Percentiles rank a stretch among this genome's conserved stretches.
Conservation (phyloP, 495 filamentous ascomycete species). For the Xylona heveae region DNA sequence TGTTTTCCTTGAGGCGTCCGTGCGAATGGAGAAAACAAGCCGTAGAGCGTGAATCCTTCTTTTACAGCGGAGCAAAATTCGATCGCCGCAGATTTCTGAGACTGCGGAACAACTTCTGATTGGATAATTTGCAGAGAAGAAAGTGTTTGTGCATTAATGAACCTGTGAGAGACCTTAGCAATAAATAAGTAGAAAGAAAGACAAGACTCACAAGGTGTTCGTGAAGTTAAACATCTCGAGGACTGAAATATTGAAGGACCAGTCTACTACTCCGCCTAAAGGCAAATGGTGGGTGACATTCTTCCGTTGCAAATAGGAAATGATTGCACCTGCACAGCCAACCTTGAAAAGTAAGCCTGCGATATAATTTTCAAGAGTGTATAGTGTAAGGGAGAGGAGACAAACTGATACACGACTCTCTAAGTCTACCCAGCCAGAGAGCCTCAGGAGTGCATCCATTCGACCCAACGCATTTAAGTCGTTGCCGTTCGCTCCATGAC, state of each 20-base stretch:
- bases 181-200: background rate
- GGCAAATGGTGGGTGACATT: conserved; percentile 36
- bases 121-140: conserved; percentile 71
- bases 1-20: conserved; percentile 63
- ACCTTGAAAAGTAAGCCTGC: conserved; percentile 10
- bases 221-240: conserved; percentile 62
- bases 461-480: too few relatives aligned
- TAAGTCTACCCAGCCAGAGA: conserved; percentile 56
- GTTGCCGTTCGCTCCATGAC: too few relatives aligned
- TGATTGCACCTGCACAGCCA: conserved; percentile 70
- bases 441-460: conserved; percentile 44
- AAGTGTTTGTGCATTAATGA: conserved; percentile 63
- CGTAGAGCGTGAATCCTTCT: conserved; percentile 77
- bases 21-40: conserved; percentile 58
- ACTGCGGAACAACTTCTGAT: conserved; percentile 66
- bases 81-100: conserved; percentile 57
- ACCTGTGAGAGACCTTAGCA: conserved; percentile 22
- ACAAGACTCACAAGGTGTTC: conserved; percentile 42
- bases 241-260: conserved; percentile 33
- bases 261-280: conserved; percentile 24
- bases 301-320: conserved; percentile 57
- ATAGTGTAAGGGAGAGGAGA: background rate
- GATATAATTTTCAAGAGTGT: background rate
- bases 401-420: conserved; percentile 45
- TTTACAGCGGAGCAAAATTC: conserved; percentile 50